A percentile compares a stretch with the other conserved stretches of the same genome.
Conservation (phyloP, 352 stramenopile species). For the Phytopythium boreale region DNA sequence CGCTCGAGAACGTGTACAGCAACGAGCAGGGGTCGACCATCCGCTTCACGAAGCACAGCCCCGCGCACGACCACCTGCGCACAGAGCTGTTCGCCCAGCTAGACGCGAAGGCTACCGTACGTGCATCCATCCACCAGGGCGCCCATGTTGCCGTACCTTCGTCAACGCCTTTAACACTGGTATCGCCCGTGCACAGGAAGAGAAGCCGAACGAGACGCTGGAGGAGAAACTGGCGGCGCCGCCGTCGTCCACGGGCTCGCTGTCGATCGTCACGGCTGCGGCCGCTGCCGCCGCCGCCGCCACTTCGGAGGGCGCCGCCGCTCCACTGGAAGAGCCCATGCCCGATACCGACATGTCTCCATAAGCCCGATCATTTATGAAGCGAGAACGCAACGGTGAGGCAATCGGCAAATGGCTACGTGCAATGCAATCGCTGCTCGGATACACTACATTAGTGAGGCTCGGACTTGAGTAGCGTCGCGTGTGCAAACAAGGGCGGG, state of each 20-base stretch:
- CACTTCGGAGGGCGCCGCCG: conserved; percentile 5
- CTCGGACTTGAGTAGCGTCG: background rate
- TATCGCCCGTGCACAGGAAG: conserved; percentile 9
- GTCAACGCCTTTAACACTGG: background rate
- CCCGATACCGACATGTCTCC: conserved; percentile 16
- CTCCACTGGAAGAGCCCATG: conserved; percentile 32
- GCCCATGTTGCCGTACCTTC: background rate
- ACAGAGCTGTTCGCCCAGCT: conserved; percentile 80
- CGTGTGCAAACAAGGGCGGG: conserved; percentile 4
- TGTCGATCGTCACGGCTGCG: conserved; percentile 38
- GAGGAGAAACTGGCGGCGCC: conserved; percentile 35
- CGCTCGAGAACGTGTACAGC: conserved; percentile 92
- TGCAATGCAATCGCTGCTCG: background rate
- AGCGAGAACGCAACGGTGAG: background rate
- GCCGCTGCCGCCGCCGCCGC: conserved; percentile 23
- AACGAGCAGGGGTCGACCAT: conserved; percentile 91
- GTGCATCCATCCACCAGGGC: background rate
- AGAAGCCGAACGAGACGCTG: conserved; percentile 20
- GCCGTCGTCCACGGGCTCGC: conserved; percentile 19
- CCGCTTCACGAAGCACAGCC: conserved; percentile 82
- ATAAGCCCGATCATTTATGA: background rate
- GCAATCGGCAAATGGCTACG: background rate
- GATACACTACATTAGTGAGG: background rate
- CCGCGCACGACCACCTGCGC: conserved; percentile 74
- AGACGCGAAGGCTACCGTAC: conserved; percentile 26